A percentile compares a stretch with the other conserved stretches of the same genome.
phyloP scores from a whole-genome alignment of 257 asterid species.

The Cynanchum wilfordii region DNA sequence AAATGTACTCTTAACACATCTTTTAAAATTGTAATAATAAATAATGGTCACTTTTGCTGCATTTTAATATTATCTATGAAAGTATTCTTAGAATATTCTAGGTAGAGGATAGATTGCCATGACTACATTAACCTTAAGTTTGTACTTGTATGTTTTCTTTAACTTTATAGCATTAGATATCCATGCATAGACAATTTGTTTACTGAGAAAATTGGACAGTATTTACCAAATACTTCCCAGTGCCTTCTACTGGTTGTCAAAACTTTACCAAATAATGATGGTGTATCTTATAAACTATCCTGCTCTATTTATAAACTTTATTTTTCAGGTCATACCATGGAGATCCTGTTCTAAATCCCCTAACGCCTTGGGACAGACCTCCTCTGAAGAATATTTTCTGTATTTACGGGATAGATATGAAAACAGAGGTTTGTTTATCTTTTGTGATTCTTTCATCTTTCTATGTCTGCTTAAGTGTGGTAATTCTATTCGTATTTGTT shows the following conservation, averaged over 20 bases:
- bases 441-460: conserved; percentile 15
- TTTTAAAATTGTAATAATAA: conserved; percentile 17
- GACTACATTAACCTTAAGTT: background rate
- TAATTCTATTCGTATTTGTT: background rate
- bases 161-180: background rate
- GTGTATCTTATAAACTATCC: background rate
- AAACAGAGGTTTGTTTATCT: conserved; percentile 75
- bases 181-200: background rate
- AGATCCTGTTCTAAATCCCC: conserved; percentile 95
- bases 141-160: background rate
- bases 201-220: background rate
- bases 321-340: conserved; percentile 75
- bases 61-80: background rate
- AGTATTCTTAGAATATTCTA: background rate
- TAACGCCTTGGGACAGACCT: conserved; percentile 99
- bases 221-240: background rate
- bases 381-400: conserved; percentile 96
- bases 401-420: conserved; percentile 79
- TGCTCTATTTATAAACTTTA: conserved; percentile 14
- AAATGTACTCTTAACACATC: conserved; percentile 10
- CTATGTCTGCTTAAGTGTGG: background rate
- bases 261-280: background rate
- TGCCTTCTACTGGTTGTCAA: background rate
- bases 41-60: background rate
- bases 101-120: background rate